These are phyloP conservation scores for Phaeomoniella chlamydospora DNA, from an alignment of 2,329 filamentous ascomycete species.

Conservation along the genomic window DNA sequence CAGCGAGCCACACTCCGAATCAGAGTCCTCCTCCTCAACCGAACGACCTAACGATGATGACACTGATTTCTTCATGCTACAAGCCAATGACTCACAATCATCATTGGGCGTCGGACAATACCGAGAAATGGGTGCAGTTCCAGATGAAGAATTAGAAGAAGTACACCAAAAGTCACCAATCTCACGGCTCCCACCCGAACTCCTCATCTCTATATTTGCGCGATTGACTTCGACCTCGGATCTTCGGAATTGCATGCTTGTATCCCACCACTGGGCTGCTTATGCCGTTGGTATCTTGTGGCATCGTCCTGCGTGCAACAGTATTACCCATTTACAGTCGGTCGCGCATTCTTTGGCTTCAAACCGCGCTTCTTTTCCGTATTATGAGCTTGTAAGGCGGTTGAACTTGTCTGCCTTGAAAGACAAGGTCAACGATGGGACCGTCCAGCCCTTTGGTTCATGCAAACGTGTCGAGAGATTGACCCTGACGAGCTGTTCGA, in stretches of 20 bases:
- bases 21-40: slow-evolving; percentile 17
- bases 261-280: slow-evolving; percentile 85
- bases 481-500: slow-evolving; percentile 78
- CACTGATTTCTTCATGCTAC: slow-evolving; percentile 78
- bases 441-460: slow-evolving; percentile 61
- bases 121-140: slow-evolving; percentile 45
- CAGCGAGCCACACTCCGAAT: slow-evolving; percentile 1
- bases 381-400: slow-evolving; percentile 79
- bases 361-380: slow-evolving; percentile 65
- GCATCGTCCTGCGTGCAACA: slow-evolving; percentile 85
- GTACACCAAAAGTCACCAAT: slow-evolving; percentile 62
- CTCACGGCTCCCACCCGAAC: slow-evolving; percentile 77
- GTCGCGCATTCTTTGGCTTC: slow-evolving; percentile 67
- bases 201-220: slow-evolving; percentile 83
- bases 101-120: slow-evolving; percentile 72
- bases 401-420: slow-evolving; percentile 76
- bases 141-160: slow-evolving; percentile 28
- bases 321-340: slow-evolving; percentile 64
- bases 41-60: slow-evolving; percentile 61
- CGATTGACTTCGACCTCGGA: slow-evolving; percentile 66
- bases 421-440: slow-evolving; percentile 72
- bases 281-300: slow-evolving; percentile 89
- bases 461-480: slow-evolving; percentile 88
- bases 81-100: slow-evolving; percentile 79
- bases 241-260: slow-evolving; percentile 76